A percentile compares a stretch with the other conserved stretches of the same genome.
phyloP scores from a whole-genome alignment of 352 stramenopile genomes.

The Halophytophthora polymorphica region DNA sequence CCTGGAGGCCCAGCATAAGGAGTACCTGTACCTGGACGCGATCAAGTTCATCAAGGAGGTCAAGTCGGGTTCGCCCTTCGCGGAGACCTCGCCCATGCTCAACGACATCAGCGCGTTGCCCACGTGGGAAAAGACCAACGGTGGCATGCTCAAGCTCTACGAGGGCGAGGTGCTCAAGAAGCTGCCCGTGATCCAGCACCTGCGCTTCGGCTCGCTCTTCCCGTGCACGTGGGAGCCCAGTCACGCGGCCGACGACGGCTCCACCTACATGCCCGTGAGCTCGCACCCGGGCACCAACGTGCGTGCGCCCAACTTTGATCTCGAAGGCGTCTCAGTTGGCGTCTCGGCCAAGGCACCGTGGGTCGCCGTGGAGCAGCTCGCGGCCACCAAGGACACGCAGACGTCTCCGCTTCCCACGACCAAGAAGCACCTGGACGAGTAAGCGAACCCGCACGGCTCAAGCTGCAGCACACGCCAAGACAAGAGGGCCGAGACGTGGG shows the following conservation, averaged over 20 bases:
- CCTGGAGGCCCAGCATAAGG: conserved; percentile 51
- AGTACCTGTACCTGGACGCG: conserved; percentile 93
- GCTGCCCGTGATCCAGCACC: conserved; percentile 97
- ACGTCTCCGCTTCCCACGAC: conserved; percentile 40
- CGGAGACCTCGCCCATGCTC: conserved; percentile 93
- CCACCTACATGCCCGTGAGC: conserved; percentile 52
- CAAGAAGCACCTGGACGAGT: conserved; percentile 30
- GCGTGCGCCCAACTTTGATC: conserved; percentile 65
- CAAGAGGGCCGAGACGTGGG: background rate
- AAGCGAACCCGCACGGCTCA: too few relatives aligned
- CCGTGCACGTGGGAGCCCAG: conserved; percentile 77
- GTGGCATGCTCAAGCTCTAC: conserved; percentile 89
- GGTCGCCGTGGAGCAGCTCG: conserved; percentile 56
- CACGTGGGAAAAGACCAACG: conserved; percentile 91
- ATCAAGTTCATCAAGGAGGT: conserved; percentile 92
- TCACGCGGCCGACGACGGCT: conserved; percentile 42
- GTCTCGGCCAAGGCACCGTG: conserved; percentile 64
- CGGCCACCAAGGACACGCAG: conserved; percentile 38
- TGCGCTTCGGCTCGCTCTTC: conserved; percentile 95
- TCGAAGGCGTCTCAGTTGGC: conserved; percentile 48
- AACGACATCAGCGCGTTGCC: conserved; percentile 90
- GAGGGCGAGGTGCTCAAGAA: conserved; percentile 98
- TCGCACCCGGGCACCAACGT: conserved; percentile 58
- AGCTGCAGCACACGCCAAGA: too few relatives aligned
- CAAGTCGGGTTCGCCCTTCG: conserved; percentile 89